phyloP scores from a whole-genome alignment of 2,329 filamentous ascomycete genomes.

The Plectosphaerella sp. region DNA sequence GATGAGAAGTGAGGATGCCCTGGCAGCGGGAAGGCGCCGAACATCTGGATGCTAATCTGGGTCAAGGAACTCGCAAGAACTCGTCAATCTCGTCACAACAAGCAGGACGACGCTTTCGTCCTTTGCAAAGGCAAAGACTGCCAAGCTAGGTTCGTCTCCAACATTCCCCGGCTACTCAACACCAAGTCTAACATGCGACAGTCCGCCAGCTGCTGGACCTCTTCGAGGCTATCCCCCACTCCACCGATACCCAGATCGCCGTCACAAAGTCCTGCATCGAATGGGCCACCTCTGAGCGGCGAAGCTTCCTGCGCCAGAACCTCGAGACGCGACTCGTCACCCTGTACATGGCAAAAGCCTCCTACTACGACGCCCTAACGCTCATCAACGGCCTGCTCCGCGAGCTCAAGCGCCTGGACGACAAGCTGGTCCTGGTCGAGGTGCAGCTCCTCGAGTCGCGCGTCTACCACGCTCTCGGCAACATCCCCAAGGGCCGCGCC shows the following conservation, averaged over 20 bases:
- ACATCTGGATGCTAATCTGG: constrained; percentile 4
- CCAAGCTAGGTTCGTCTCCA: constrained; percentile 76
- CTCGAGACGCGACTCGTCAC: constrained; percentile 92
- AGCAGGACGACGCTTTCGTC: constrained; percentile 89
- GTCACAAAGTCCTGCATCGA: constrained; percentile 99
- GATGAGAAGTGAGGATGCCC: constrained; percentile 66
- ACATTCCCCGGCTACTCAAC: not conserved
- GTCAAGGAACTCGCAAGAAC: constrained; percentile 70
- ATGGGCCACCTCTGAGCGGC: constrained; percentile 92
- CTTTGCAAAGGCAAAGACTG: constrained; percentile 98
- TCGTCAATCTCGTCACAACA: constrained; percentile 85
- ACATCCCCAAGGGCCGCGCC: constrained; percentile 91
- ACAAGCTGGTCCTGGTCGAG: constrained; percentile 96
- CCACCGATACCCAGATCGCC: constrained; percentile 86
- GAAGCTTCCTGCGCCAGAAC: constrained; percentile 95
- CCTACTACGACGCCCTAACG: constrained; percentile 93
- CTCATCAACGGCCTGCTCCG: constrained; percentile 95
- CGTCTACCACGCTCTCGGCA: constrained; percentile 95
- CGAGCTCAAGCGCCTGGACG: constrained; percentile 95
- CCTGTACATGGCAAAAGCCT: constrained; percentile 95
- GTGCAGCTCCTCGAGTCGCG: constrained; percentile 95
- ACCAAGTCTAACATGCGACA: constrained; percentile 27
- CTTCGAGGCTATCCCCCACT: constrained; percentile 90
- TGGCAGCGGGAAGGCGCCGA: constrained; percentile 16
- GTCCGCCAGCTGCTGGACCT: constrained; percentile 96